phyloP scores from a whole-genome alignment of 73 alveolate genomes.

The Tetrahymena borealis region DNA sequence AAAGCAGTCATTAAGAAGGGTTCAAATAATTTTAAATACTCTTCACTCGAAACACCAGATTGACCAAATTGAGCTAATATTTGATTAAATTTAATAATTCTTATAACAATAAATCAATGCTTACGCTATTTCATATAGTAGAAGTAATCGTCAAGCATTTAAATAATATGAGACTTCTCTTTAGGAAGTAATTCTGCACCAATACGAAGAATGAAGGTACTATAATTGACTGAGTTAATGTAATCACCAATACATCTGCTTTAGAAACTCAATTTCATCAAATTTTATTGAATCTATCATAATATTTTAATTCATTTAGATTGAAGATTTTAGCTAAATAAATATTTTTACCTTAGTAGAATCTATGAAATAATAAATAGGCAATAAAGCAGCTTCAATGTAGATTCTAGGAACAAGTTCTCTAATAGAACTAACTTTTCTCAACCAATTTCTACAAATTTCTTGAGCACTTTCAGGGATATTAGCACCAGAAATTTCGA shows the following conservation, averaged over 20 bases:
- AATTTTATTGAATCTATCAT: neutral
- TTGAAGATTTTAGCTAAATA: neutral
- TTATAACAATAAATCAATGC: neutral
- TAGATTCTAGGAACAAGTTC: conserved; percentile 93
- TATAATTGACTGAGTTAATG: neutral
- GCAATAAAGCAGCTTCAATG: conserved; percentile 85
- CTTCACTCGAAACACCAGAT: conserved; percentile 29
- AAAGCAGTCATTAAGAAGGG: conserved; percentile 41
- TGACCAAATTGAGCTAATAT: conserved; percentile 40
- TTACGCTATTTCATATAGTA: conserved; percentile 27
- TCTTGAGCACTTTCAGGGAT: conserved; percentile 86
- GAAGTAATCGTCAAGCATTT: conserved; percentile 21
- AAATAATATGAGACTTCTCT: conserved; percentile 18
- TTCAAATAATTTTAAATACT: conserved; percentile 60
- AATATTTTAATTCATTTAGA: neutral
- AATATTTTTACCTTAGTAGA: conserved; percentile 14
- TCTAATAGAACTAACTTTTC: conserved; percentile 90
- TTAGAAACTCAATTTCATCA: conserved; percentile 3
- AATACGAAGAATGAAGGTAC: conserved; percentile 13
- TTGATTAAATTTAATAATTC: neutral
- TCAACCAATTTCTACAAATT: conserved; percentile 87
- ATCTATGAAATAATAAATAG: conserved; percentile 53
- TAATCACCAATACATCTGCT: conserved; percentile 43
- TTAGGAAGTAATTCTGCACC: conserved; percentile 44
- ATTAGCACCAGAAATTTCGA: conserved; percentile 70